Base-by-base conservation (phyloP, 148 eudicot genomes). In the Euryodendron excelsum region DNA sequence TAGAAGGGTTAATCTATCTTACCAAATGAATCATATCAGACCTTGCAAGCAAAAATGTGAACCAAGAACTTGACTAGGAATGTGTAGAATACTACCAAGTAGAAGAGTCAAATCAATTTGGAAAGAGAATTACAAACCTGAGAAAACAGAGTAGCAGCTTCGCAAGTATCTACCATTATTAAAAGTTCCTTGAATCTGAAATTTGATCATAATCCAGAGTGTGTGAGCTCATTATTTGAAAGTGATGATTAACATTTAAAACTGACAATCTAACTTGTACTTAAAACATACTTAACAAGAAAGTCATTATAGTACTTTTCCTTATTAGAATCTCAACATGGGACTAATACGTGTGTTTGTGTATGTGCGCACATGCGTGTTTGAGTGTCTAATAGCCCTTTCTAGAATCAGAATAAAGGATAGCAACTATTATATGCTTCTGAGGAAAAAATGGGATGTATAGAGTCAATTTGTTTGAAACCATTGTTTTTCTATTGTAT, bases 161-260 rank as follows among this genome's bases (percentile, higher is more conserved):
- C 98, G 91, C 99, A 96, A 82, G 99, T 96, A 72, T 96, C 99
- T 63, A 96, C 98, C 98, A 96, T 96, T 79, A 96, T 96, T 81
- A 96, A 79, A 76, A 96, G 92, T 88, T 96, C 99, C 89, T 96
- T 96, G 84, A 96, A 96, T 85, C 99, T 96, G 90, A 81, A 83
- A 79, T 39, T 11, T 69, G 73, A 44, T 72, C 72, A 39, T 72
- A 61, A 77, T 53, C 44, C 79, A 44, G 47, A 69, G 25, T 39
- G 15, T 39, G 23, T 25, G n/a, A 63, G 28, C 25, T 31, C 30
- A 47, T 47, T 34, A 18, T 12, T 47, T 62, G 41, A 13, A 45
- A 47, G 8, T 62, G 39, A 33, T 15, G 8, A 48, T 45, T 30
- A 62, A 7, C n/a, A 60, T 33, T 12, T 18, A 23, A 60, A 59